Evolutionary conservation across 352 stramenopile species (phyloP).

Genomic region (Phytophthora melonis): DNA sequence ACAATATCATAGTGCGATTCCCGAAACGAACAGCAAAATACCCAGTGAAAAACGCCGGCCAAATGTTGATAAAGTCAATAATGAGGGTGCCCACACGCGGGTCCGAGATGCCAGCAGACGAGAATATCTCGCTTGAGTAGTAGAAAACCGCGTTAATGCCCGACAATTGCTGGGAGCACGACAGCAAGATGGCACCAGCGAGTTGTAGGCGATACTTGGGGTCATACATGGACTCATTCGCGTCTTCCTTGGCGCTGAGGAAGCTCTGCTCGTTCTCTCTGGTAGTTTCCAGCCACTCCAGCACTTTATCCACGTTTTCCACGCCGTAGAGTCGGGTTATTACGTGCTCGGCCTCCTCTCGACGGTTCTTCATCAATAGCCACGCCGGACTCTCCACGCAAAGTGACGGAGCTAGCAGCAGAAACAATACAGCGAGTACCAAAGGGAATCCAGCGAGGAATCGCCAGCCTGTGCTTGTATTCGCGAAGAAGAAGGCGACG

Average conservation of each 20-base stretch:
- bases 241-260: slow-evolving; percentile 12
- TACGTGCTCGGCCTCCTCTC: slow-evolving; percentile 28
- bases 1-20: slow-evolving; percentile 68
- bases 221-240: slow-evolving; percentile 24
- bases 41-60: slow-evolving; percentile 34
- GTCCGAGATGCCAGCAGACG: slow-evolving; percentile 38
- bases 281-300: slow-evolving; percentile 19
- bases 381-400: slow-evolving; percentile 60
- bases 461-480: slow-evolving; percentile 55
- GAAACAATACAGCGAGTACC: slow-evolving; percentile 52
- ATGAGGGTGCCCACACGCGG: slow-evolving; percentile 36
- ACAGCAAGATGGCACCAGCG: slow-evolving; percentile 44
- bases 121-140: slow-evolving; percentile 59
- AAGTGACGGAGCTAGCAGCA: slow-evolving; percentile 47
- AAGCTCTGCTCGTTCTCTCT: slow-evolving; percentile 19
- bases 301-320: slow-evolving; percentile 31
- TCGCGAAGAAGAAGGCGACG: slow-evolving; percentile 64
- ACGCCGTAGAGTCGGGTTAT: slow-evolving; percentile 37
- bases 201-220: slow-evolving; percentile 39
- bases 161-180: slow-evolving; percentile 56
- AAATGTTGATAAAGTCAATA: slow-evolving; percentile 40
- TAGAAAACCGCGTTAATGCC: slow-evolving; percentile 52
- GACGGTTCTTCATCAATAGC: slow-evolving; percentile 38
- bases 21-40: slow-evolving; percentile 52
- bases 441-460: slow-evolving; percentile 55